These are phyloP conservation scores for Xanthoparmelia taractica DNA, from an alignment of 495 filamentous ascomycete species.

Conservation along the genomic window DNA sequence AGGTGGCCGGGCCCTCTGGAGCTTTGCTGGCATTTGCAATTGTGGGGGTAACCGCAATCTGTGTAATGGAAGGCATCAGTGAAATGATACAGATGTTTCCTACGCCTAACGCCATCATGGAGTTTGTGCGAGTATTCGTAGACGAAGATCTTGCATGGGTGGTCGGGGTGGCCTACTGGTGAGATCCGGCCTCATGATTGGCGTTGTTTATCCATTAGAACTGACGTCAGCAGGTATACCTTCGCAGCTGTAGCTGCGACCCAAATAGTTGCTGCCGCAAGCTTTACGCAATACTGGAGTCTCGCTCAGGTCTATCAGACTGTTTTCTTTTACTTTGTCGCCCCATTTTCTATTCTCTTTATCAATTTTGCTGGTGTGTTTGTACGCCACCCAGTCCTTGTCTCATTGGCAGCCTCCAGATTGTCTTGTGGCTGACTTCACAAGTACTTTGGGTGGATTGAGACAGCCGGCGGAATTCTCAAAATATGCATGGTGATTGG, in stretches of 20 bases:
- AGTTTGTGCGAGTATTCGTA: slow-evolving; percentile 32
- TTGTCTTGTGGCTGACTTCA: background rate
- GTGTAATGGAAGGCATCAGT: slow-evolving; percentile 32
- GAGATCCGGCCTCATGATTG: background rate
- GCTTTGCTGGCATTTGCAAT: slow-evolving; percentile 28
- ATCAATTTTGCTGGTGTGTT: slow-evolving; percentile 33
- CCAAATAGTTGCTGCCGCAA: slow-evolving; percentile 35
- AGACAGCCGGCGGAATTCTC: slow-evolving; percentile 34
- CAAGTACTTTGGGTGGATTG: slow-evolving; percentile 36
- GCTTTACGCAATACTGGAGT: slow-evolving; percentile 35
- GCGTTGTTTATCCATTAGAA: background rate
- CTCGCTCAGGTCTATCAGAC: slow-evolving; percentile 27
- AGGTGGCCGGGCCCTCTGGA: slow-evolving; percentile 32
- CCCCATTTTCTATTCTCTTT: slow-evolving; percentile 30
- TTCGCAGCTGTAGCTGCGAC: slow-evolving; percentile 38
- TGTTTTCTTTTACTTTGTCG: slow-evolving; percentile 28
- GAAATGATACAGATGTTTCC: slow-evolving; percentile 33
- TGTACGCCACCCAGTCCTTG: slow-evolving; percentile 23
- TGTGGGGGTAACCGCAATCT: slow-evolving; percentile 28
- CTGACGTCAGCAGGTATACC: slow-evolving; percentile 33
- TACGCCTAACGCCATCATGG: slow-evolving; percentile 31
- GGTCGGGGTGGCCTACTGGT: slow-evolving; percentile 16
- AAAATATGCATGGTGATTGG: slow-evolving; percentile 33
- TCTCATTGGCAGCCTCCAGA: background rate
- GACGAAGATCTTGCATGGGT: slow-evolving; percentile 31